A percentile compares a stretch with the other conserved stretches of the same genome.
These are phyloP conservation scores for Amorphotheca resinae DNA, from an alignment of 495 filamentous ascomycete genomes.

Conservation along the genomic window DNA sequence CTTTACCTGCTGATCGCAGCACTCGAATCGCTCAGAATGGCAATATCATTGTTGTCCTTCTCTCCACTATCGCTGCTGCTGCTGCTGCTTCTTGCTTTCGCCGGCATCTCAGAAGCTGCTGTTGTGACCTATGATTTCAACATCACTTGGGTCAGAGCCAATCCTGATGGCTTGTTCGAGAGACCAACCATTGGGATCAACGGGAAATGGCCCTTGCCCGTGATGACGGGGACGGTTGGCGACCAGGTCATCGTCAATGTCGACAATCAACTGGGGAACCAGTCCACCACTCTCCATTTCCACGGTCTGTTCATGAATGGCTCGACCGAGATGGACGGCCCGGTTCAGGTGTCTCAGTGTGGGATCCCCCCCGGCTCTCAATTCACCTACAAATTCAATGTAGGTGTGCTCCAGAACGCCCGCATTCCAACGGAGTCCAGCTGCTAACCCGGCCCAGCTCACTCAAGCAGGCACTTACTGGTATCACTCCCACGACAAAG, in stretches of 20 bases:
- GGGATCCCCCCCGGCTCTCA: slow-evolving; percentile 25
- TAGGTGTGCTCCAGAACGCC: slow-evolving; percentile 25
- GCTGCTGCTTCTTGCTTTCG: slow-evolving; percentile 24
- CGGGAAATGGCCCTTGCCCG: slow-evolving; percentile 62
- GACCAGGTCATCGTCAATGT: slow-evolving; percentile 62
- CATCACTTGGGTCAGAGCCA: slow-evolving; percentile 66
- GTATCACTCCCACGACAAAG: slow-evolving; percentile 55
- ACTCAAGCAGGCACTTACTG: slow-evolving; percentile 58
- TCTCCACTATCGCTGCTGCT: slow-evolving; percentile 25
- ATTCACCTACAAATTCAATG: slow-evolving; percentile 49
- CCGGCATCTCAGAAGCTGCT: slow-evolving; percentile 36
- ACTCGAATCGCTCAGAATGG: slow-evolving; percentile 10
- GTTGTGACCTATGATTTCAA: slow-evolving; percentile 69
- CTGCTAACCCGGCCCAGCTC: slow-evolving; percentile 21
- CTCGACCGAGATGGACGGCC: slow-evolving; percentile 52
- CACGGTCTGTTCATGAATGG: slow-evolving; percentile 54
- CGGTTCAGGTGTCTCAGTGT: slow-evolving; percentile 46
- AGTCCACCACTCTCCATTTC: slow-evolving; percentile 47
- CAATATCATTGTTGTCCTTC: slow-evolving; percentile 19
- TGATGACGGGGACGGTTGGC: slow-evolving; percentile 54
- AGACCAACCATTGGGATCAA: slow-evolving; percentile 72
- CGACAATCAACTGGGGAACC: slow-evolving; percentile 59
- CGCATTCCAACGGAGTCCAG: slow-evolving; percentile 6
- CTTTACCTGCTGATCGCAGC: background rate
- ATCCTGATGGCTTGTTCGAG: slow-evolving; percentile 60